Evolutionary conservation across 495 filamentous ascomycete genomes (phyloP).

Genomic region (Immersiella caudata): DNA sequence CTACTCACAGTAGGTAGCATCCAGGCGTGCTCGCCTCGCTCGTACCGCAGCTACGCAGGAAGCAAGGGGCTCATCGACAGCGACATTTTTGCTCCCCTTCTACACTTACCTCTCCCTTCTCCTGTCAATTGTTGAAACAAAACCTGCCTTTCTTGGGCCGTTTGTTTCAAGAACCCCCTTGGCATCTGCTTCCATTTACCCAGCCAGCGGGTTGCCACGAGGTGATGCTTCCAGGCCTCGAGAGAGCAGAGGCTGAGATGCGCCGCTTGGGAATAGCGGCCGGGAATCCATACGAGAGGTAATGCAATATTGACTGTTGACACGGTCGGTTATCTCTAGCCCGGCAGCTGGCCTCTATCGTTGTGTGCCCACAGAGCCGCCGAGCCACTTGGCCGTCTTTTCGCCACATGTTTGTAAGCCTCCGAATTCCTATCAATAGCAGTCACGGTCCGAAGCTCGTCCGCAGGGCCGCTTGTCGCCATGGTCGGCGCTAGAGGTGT

Average conservation of each 20-base stretch:
- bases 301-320: neutral
- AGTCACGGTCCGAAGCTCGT: neutral
- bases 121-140: slow-evolving; percentile 6
- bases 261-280: neutral
- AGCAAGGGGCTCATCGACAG: neutral
- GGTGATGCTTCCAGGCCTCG: slow-evolving; percentile 4
- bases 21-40: neutral
- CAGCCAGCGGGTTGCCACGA: neutral
- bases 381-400: neutral
- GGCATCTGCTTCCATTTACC: slow-evolving; percentile 16
- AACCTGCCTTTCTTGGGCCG: neutral
- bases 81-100: neutral
- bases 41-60: neutral
- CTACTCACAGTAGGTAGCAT: neutral
- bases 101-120: neutral
- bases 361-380: neutral
- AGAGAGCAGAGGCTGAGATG: neutral
- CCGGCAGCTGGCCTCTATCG: neutral
- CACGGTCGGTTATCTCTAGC: neutral
- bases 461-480: neutral
- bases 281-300: neutral
- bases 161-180: slow-evolving; percentile 28
- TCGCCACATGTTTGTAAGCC: neutral
- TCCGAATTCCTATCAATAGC: neutral
- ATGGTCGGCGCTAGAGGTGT: neutral